phyloP scores from a whole-genome alignment of 2,329 filamentous ascomycete genomes.

The Colletotrichum lupini region DNA sequence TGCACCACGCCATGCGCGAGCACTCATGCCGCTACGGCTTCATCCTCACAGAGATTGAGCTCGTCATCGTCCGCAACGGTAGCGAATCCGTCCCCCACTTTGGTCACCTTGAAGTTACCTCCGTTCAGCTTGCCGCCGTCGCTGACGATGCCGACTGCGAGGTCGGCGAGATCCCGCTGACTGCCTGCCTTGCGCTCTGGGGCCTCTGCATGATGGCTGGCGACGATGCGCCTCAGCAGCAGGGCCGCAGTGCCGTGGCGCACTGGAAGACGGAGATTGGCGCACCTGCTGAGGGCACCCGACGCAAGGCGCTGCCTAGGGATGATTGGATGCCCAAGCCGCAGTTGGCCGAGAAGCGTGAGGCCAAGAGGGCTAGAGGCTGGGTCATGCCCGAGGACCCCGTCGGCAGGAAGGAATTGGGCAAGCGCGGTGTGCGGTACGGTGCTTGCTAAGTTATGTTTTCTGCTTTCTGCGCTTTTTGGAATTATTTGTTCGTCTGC shows the following conservation, averaged over 20 bases:
- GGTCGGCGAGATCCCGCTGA: constrained; percentile 62
- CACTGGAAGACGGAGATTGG: constrained; percentile 79
- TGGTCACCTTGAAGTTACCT: constrained; percentile 83
- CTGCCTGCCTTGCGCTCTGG: constrained; percentile 80
- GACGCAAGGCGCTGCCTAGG: constrained; percentile 75
- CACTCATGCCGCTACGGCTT: constrained; percentile 94
- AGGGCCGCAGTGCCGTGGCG: constrained; percentile 63
- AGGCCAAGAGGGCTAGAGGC: constrained; percentile 77
- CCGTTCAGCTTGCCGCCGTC: constrained; percentile 65
- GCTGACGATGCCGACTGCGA: constrained; percentile 43
- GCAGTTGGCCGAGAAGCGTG: constrained; percentile 79
- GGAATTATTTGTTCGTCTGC: neutral
- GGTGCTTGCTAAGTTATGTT: constrained; percentile 49
- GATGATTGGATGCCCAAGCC: constrained; percentile 82
- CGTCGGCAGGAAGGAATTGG: constrained; percentile 77
- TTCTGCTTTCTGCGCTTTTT: neutral
- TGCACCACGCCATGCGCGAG: constrained; percentile 93
- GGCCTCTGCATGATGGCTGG: constrained; percentile 79
- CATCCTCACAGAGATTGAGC: constrained; percentile 95
- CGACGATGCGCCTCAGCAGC: constrained; percentile 57
- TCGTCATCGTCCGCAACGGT: constrained; percentile 88
- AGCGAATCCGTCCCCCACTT: constrained; percentile 80
- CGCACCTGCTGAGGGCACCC: constrained; percentile 77
- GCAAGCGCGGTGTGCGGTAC: constrained; percentile 72
- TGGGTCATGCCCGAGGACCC: constrained; percentile 83